phyloP scores from a whole-genome alignment of 179 eudicot species.

The Silene noctiflora region DNA sequence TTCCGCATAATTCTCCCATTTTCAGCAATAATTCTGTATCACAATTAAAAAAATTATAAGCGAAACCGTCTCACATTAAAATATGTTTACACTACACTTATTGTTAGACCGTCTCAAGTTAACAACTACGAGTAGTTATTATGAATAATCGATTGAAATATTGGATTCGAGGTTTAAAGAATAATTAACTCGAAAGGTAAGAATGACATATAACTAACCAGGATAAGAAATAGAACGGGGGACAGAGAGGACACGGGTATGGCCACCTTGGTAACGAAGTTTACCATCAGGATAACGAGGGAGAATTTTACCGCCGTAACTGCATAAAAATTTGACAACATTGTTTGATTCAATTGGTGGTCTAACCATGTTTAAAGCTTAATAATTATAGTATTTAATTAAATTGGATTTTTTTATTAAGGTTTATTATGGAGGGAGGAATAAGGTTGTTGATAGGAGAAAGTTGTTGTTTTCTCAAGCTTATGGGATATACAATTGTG shows the following conservation, averaged over 20 bases:
- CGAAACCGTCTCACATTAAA: neutral
- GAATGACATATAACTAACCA: constrained; percentile 39
- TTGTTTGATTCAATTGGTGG: constrained; percentile 24
- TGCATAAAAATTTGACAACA: constrained; percentile 41
- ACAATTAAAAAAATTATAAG: neutral
- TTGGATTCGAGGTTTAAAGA: too few species aligned
- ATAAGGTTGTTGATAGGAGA: neutral
- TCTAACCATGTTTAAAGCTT: constrained; percentile 13
- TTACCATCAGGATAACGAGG: constrained; percentile 84
- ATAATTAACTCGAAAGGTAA: neutral
- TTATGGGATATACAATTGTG: constrained; percentile 23
- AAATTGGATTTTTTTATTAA: too few species aligned
- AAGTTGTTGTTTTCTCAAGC: constrained; percentile 37
- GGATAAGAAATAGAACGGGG: constrained; percentile 55
- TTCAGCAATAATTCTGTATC: constrained; percentile 54
- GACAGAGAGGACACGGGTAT: constrained; percentile 82
- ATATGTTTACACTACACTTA: too few species aligned
- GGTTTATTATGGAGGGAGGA: too few species aligned
- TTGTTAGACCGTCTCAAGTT: too few species aligned
- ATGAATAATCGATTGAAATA: too few species aligned
- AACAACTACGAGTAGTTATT: too few species aligned
- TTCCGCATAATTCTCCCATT: constrained; percentile 59
- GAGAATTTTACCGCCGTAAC: constrained; percentile 73
- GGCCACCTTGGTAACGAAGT: constrained; percentile 88
- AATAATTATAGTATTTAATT: neutral